These are phyloP conservation scores for Solanum ossicruentum DNA, from an alignment of 257 asterid genomes.

Conservation along the genomic window DNA sequence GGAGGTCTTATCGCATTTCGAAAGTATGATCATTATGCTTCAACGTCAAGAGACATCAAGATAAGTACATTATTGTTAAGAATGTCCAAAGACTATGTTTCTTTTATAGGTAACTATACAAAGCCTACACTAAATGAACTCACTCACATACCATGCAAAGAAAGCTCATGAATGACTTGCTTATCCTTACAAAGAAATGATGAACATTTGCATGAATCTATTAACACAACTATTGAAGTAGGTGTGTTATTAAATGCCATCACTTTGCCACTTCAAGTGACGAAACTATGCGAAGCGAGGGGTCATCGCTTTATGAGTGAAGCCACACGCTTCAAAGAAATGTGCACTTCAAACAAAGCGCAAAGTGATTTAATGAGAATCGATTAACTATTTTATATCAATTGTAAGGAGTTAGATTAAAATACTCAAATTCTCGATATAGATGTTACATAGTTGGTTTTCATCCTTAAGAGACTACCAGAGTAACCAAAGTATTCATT, in stretches of 20 bases:
- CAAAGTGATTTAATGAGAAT: not conserved
- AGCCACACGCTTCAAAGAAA: not conserved
- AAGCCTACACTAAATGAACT: not conserved
- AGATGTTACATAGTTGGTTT: not conserved
- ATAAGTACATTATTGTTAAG: not conserved
- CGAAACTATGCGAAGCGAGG: not conserved
- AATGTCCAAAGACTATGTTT: not conserved
- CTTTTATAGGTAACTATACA: not conserved
- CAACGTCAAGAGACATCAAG: not conserved
- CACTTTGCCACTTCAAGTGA: not conserved
- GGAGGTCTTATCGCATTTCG: not conserved
- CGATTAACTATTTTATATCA: not conserved
- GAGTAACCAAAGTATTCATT: not conserved
- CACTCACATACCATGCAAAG: not conserved
- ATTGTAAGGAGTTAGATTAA: not conserved
- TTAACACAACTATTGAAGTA: not conserved
- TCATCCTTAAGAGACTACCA: not conserved
- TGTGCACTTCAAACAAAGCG: not conserved
- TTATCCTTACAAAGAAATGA: not conserved
- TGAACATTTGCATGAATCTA: not conserved
- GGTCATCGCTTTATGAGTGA: not conserved
- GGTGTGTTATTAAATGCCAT: not conserved
- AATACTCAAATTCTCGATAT: not conserved
- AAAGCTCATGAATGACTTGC: not conserved
- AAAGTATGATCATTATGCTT: not conserved